A percentile compares a stretch with the other conserved stretches of the same genome.
Conservation (phyloP, 1,284 basidiomycete genomes). For the Rhodotorula sp. region DNA sequence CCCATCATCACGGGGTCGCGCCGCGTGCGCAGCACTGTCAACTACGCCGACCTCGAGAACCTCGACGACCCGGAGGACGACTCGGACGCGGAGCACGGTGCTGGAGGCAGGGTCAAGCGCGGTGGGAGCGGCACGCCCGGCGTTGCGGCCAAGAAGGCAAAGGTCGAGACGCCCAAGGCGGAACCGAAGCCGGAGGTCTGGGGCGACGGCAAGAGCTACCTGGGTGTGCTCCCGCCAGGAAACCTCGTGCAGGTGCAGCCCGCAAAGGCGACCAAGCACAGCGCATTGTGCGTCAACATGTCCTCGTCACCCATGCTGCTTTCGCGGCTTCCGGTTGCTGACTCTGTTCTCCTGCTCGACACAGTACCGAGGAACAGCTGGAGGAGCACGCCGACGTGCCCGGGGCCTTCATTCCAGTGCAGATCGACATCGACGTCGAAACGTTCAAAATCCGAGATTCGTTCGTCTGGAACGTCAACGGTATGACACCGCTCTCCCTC, state of each 20-base stretch:
- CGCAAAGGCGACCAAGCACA: conserved; percentile 65
- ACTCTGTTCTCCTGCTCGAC: background rate
- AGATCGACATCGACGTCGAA: conserved; percentile 91
- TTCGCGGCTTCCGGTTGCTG: background rate
- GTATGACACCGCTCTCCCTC: conserved; percentile 45
- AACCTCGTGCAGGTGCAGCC: conserved; percentile 69
- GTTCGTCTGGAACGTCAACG: conserved; percentile 94
- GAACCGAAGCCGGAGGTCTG: conserved; percentile 40
- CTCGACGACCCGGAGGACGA: conserved; percentile 57
- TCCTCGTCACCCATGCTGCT: background rate
- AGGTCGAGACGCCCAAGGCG: background rate
- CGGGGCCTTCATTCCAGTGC: conserved; percentile 73
- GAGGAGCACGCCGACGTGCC: conserved; percentile 62
- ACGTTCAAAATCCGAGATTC: conserved; percentile 88
- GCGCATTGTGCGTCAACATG: conserved; percentile 62
- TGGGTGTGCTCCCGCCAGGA: conserved; percentile 80
- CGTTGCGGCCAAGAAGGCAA: conserved; percentile 11
- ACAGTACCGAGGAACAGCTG: conserved; percentile 67
- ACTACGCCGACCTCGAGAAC: conserved; percentile 74
- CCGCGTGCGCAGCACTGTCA: conserved; percentile 58
- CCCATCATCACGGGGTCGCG: conserved; percentile 26
- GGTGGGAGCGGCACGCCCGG: conserved; percentile 41
- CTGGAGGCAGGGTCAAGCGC: conserved; percentile 21
- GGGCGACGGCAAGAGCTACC: conserved; percentile 79
- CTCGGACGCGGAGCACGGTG: conserved; percentile 21